These are phyloP conservation scores for Salvia splendens DNA, from an alignment of 257 asterid genomes.

Conservation along the genomic window DNA sequence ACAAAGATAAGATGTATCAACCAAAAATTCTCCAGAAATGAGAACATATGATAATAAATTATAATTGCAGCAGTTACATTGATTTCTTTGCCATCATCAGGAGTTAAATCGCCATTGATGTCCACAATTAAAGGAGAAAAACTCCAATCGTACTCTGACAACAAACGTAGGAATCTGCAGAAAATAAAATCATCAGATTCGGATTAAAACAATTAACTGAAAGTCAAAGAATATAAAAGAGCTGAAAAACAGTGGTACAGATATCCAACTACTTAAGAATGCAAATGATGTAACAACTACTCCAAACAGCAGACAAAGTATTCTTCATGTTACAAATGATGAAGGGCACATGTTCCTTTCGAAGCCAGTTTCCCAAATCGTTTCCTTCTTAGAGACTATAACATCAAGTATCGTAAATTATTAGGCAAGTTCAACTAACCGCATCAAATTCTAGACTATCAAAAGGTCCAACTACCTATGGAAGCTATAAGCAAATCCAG, in stretches of 20 bases:
- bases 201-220: conserved; percentile 15
- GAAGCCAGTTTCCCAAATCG: neutral
- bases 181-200: conserved; percentile 17
- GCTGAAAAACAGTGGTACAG: neutral
- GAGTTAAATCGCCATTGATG: conserved; percentile 76
- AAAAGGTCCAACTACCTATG: neutral
- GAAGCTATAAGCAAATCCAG: neutral
- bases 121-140: conserved; percentile 83
- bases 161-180: conserved; percentile 79
- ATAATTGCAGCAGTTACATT: conserved; percentile 49
- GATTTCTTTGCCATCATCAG: conserved; percentile 74
- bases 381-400: neutral
- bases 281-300: neutral
- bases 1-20: conserved; percentile 31
- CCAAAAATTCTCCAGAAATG: conserved; percentile 17
- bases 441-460: conserved; percentile 7
- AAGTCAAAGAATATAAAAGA: neutral
- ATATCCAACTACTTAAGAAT: neutral
- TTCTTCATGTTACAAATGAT: neutral
- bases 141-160: conserved; percentile 85
- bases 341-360: neutral
- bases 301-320: neutral
- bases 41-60: neutral
- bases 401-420: conserved; percentile 5
- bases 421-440: neutral